Evolutionary conservation across 225 moss, liverwort and hornwort species (phyloP).

Genomic region (Bryoerythrophyllum caledonicum): DNA sequence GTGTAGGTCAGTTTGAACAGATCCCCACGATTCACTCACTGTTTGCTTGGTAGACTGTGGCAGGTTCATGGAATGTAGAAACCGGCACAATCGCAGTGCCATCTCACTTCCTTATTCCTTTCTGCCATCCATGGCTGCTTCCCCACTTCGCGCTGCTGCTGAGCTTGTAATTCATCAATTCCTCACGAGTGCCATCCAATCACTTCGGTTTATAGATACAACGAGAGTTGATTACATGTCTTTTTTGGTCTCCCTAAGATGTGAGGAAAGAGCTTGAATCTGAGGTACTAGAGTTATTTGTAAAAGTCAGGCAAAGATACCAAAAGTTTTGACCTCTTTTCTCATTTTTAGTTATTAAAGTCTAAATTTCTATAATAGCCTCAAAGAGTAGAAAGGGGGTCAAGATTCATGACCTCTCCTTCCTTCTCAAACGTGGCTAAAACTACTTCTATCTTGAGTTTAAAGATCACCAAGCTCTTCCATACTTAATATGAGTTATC

Average conservation of each 20-base stretch:
- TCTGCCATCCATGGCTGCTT: slow-evolving; percentile 45
- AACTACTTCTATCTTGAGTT: too few relatives aligned
- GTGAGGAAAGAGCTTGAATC: background rate
- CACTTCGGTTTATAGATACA: too few relatives aligned
- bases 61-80: slow-evolving; percentile 70
- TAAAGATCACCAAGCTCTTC: too few relatives aligned
- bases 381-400: too few relatives aligned
- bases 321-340: too few relatives aligned
- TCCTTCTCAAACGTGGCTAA: too few relatives aligned
- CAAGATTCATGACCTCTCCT: too few relatives aligned
- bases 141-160: slow-evolving; percentile 41
- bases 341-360: too few relatives aligned
- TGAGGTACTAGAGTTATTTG: background rate
- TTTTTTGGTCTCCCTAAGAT: background rate
- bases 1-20: background rate
- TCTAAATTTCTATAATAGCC: too few relatives aligned
- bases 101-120: slow-evolving; percentile 50
- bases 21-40: slow-evolving; percentile 11
- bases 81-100: slow-evolving; percentile 52
- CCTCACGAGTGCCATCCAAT: too few relatives aligned
- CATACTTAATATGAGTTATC: too few relatives aligned
- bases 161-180: slow-evolving; percentile 35
- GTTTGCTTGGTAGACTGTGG: slow-evolving; percentile 14
- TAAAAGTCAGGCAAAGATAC: too few relatives aligned
- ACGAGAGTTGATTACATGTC: background rate